A percentile compares a stretch with the other conserved stretches of the same genome.
These are phyloP conservation scores for Fusarium phyllophilum DNA, from an alignment of 2,329 filamentous ascomycete genomes.

Conservation along the genomic window DNA sequence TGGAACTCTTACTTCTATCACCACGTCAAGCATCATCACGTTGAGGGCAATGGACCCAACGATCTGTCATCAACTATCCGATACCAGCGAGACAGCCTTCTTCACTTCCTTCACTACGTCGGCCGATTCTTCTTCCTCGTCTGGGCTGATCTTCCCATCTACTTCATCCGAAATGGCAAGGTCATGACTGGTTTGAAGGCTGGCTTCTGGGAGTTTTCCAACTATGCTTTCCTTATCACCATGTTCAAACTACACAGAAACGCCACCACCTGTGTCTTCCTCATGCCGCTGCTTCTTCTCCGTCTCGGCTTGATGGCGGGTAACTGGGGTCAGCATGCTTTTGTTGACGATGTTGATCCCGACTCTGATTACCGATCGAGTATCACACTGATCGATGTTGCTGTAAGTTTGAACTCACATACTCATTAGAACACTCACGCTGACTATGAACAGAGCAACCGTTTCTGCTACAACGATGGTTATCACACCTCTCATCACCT, in stretches of 20 bases:
- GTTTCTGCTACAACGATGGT: conserved; percentile 84
- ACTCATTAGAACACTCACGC: background rate
- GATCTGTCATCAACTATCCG: conserved; percentile 81
- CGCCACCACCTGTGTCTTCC: conserved; percentile 71
- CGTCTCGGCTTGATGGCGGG: conserved; percentile 81
- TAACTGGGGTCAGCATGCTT: conserved; percentile 86
- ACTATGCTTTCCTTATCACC: conserved; percentile 66
- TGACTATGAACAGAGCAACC: conserved; percentile 70
- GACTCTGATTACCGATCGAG: conserved; percentile 82
- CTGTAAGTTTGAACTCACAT: conserved; percentile 61
- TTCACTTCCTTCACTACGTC: conserved; percentile 76
- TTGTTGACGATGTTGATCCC: conserved; percentile 79
- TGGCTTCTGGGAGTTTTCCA: conserved; percentile 69
- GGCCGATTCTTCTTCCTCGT: conserved; percentile 78
- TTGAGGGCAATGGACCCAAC: conserved; percentile 81
- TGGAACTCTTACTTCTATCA: conserved; percentile 90
- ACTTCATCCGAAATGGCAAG: conserved; percentile 75
- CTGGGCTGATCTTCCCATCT: conserved; percentile 79
- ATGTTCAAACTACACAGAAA: conserved; percentile 58
- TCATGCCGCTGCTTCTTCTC: conserved; percentile 74
- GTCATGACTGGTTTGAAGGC: conserved; percentile 63
- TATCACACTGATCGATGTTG: conserved; percentile 81
- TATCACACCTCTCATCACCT: conserved; percentile 86
- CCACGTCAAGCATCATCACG: conserved; percentile 87
- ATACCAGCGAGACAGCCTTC: conserved; percentile 76